Base-by-base conservation (phyloP, 768 basidiomycete genomes). In the Neoboletus brunneissimus region DNA sequence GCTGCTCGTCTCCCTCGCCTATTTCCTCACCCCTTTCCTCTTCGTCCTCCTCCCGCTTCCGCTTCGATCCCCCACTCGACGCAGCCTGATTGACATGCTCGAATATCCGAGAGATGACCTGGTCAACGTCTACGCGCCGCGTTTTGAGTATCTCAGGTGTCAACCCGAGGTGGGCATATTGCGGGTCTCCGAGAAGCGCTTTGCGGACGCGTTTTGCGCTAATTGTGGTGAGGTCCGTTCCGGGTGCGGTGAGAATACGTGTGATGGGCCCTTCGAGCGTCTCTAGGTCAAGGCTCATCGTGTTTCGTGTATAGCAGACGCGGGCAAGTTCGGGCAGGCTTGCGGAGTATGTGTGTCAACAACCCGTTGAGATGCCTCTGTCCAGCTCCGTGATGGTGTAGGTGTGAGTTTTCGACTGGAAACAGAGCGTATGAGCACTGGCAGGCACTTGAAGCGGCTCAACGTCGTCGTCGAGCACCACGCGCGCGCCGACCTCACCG, bases 201-300 rank as follows among this genome's bases (percentile, higher is more conserved):
- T 87, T 88, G 61, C 94, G 84, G 64, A 97, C 92, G 73, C 85
- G 86, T 75, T 92, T 96, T 45, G 93, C 94, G 68, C 86, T 89
- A 72, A 94, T 90, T 45, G 87, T 88, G 45, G 77, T 58, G 64
- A 94, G 79, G 77, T 94, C 88, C 46, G 82, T 87, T 46, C 83
- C 86, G 4, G 91, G 91, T 20, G 87, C 86, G 31, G 82, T 78
- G 50, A 94, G 83, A 69, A 94, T 90, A 56, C 77, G 74, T 61
- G 77, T 79, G 67, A 94, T 87, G 56, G 75, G 78, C 13, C 80
- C 78, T 70, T 85, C 81, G 61, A 91, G 78, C 55, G 77, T 72
- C 57, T 68, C 64, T 46, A 84, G 74, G 66, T 86, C 78, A 65
- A 82, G 76, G 57, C 66, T 65, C 85, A 87, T 87, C 54, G 46